A percentile compares a stretch with the other conserved stretches of the same genome.
These are phyloP conservation scores for Hirschioporus abietinus DNA, from an alignment of 768 basidiomycete species.

Conservation along the genomic window DNA sequence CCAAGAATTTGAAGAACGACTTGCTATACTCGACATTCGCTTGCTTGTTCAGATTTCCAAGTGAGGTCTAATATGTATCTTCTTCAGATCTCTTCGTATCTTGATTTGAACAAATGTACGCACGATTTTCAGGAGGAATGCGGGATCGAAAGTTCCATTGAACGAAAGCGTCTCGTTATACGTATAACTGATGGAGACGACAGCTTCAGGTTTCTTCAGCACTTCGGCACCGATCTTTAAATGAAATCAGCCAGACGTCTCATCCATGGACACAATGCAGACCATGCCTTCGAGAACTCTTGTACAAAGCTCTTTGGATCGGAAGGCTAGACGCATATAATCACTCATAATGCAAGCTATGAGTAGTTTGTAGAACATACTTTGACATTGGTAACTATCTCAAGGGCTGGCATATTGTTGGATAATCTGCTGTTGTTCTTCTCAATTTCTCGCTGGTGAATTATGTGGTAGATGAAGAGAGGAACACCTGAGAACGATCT, in stretches of 20 bases:
- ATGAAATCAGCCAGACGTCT: not conserved
- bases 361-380: slow-evolving; percentile 13
- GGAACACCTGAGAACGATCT: no score
- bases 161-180: slow-evolving; percentile 60
- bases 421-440: no score
- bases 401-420: no score
- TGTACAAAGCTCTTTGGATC: slow-evolving; percentile 32
- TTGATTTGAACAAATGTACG: slow-evolving; percentile 25
- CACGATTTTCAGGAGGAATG: slow-evolving; percentile 55
- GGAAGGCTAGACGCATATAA: slow-evolving; percentile 15
- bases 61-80: slow-evolving; percentile 36
- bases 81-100: not conserved
- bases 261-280: not conserved
- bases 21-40: slow-evolving; percentile 50
- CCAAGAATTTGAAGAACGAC: slow-evolving; percentile 48
- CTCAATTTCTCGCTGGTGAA: no score
- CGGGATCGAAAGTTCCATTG: slow-evolving; percentile 59
- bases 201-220: slow-evolving; percentile 48
- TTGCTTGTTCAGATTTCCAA: slow-evolving; percentile 48
- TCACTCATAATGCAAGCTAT: not conserved
- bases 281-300: slow-evolving; percentile 53
- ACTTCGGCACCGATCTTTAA: slow-evolving; percentile 46
- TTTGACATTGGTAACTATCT: slow-evolving; percentile 25
- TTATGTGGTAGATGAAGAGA: no score
- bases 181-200: slow-evolving; percentile 48